Evolutionary conservation across 495 filamentous ascomycete genomes (phyloP).

Genomic region (Xylaria intraflava): DNA sequence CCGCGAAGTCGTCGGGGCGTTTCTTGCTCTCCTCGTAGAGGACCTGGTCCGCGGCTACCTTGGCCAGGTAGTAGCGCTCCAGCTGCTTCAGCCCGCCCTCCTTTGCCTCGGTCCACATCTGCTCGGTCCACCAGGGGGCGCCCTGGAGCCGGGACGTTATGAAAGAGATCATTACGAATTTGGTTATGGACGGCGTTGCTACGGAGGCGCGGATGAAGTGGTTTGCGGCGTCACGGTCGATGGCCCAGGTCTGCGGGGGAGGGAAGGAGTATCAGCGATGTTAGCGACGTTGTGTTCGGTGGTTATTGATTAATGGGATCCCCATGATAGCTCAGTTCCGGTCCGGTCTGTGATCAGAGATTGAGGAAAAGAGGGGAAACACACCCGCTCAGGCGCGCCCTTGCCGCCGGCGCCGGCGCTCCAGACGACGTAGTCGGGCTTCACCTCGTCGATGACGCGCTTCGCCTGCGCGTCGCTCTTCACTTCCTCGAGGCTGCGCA

Average conservation of each 20-base stretch:
- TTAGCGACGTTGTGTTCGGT: too few species aligned
- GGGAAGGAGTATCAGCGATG: too few species aligned
- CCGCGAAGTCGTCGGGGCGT: conserved; percentile 43
- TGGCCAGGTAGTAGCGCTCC: conserved; percentile 64
- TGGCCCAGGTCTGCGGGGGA: conserved; percentile 31
- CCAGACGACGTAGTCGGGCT: conserved; percentile 70
- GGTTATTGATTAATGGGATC: not conserved
- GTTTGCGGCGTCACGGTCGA: conserved; percentile 63
- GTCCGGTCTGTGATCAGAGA: conserved; percentile 44
- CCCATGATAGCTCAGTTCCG: too few species aligned
- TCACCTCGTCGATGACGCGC: conserved; percentile 51
- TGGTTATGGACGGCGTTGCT: conserved; percentile 51
- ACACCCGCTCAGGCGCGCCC: conserved; percentile 53
- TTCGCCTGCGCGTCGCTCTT: conserved; percentile 56
- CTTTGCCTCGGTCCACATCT: conserved; percentile 45
- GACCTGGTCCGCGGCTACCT: conserved; percentile 67
- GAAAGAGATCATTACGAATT: conserved; percentile 71
- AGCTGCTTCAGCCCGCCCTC: conserved; percentile 49
- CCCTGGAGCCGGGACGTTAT: conserved; percentile 50
- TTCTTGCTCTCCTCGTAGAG: conserved; percentile 50
- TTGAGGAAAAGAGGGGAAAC: conserved; percentile 16
- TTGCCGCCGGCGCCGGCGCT: conserved; percentile 75
- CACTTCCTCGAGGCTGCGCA: conserved; percentile 60
- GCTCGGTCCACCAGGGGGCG: conserved; percentile 63
- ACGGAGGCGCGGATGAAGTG: conserved; percentile 64